A percentile compares a stretch with the other conserved stretches of the same genome.
These are phyloP conservation scores for Dryas drummondii DNA, from an alignment of 306 rosid genomes.

Conservation along the genomic window DNA sequence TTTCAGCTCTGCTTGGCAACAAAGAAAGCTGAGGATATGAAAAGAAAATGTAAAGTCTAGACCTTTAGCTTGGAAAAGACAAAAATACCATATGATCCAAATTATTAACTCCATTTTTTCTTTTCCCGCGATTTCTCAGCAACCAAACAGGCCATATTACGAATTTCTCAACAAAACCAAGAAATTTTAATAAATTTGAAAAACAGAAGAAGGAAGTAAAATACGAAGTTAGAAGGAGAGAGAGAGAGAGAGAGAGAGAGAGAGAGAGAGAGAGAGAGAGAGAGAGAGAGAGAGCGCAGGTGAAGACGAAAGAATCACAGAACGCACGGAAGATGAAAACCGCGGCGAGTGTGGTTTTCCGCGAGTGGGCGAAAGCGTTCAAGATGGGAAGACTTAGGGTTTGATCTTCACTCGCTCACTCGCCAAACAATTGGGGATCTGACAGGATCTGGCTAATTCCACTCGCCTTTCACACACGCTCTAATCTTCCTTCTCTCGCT, in stretches of 20 bases:
- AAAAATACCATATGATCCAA: not conserved
- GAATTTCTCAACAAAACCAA: not conserved
- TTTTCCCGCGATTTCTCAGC: conserved; percentile 5
- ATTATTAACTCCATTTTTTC: no score
- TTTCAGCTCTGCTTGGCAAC: not conserved
- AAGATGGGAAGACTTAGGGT: conserved; percentile 23
- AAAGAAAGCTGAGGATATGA: not conserved
- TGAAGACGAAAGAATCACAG: conserved; percentile 22
- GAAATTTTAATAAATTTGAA: not conserved
- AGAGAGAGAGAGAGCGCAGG: conserved; percentile 28
- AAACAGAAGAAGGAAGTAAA: not conserved
- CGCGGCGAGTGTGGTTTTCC: conserved; percentile 34
- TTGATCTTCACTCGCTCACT: conserved; percentile 19
- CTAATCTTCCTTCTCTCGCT: not conserved
- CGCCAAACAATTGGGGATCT: conserved; percentile 17
- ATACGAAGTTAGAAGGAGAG: not conserved
- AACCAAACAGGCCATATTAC: not conserved
- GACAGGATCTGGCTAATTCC: conserved; percentile 15
- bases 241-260: conserved; percentile 27
- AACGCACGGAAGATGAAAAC: conserved; percentile 13
- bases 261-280: conserved; percentile 26
- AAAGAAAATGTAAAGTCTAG: not conserved
- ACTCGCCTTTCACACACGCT: conserved; percentile 36
- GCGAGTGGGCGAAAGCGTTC: conserved; percentile 40
- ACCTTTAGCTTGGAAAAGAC: not conserved